Base-by-base conservation (phyloP, 2,329 filamentous ascomycete species). In the Fusarium lyarnte region DNA sequence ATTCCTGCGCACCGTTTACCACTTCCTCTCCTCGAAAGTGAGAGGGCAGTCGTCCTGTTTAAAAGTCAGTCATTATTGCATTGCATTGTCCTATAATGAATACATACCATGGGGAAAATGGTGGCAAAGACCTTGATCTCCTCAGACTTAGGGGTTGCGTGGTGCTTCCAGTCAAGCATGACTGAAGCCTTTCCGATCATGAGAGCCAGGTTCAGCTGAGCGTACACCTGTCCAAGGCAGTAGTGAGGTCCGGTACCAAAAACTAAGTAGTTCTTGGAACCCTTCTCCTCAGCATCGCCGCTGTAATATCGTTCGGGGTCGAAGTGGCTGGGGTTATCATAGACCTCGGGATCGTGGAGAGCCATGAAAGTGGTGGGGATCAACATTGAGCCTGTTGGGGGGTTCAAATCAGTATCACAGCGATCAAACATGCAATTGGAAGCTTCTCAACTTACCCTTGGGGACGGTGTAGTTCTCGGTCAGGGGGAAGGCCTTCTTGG, bases 61-160 rank as follows among this genome's bases (percentile, higher is more conserved):
- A 25, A 27, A 41, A 47, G 75, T 85, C 70, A 80, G 76, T 68
- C 41, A 54, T 19, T 66, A 62, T 47, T 38, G 29, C 35, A n/a
- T 13, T 31, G 13, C 21, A 3, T 42, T 31, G 19, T 12, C n/a
- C 29, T 42, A 25, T 9, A 13, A 12, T 21, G 9, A 31, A 11
- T 57, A 85, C 91, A 82, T 84, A 97, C 95, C 92, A 93, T 92
- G 63, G 96, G 96, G 88, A 99, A 99, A 77, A 99, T 97, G 33
- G 94, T 98, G 43, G 96, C 96, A 84, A 98, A 99, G 75, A 98
- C 95, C 86, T 97, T 95, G 83, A 99, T 98, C 83, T 97, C 92
- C 85, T 99, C 96, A 0, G 94, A 97, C 66, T 87, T 79, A 1
- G 93, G 90, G 16, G 96, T 98, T 23, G 94, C 84, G 80, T 94